phyloP scores from a whole-genome alignment of 2,329 filamentous ascomycete species.

The Acrodontium crateriforme region DNA sequence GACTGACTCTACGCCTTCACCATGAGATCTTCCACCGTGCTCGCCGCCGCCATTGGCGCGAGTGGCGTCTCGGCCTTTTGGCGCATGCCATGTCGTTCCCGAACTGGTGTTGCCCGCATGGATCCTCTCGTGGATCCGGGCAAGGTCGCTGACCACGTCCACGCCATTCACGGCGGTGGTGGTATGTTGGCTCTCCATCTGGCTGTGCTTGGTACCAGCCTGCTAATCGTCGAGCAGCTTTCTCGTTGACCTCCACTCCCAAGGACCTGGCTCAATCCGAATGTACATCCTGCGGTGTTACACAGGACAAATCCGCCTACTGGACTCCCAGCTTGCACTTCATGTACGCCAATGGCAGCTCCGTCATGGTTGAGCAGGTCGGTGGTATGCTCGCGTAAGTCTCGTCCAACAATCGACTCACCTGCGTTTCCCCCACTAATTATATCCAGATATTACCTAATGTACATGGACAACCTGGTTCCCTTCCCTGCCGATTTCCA shows the following conservation, averaged over 20 bases:
- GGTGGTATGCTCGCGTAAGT: conserved; percentile 79
- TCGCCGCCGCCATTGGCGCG: conserved; percentile 16
- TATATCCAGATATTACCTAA: conserved; percentile 62
- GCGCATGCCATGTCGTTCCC: conserved; percentile 73
- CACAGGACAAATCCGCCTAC: conserved; percentile 75
- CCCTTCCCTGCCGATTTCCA: conserved; percentile 66
- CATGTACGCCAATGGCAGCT: conserved; percentile 50
- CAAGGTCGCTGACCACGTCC: conserved; percentile 48
- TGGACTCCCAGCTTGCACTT: conserved; percentile 73
- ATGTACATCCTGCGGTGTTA: conserved; percentile 72
- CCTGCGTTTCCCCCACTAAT: background rate
- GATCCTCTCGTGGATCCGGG: conserved; percentile 62
- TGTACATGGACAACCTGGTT: conserved; percentile 42
- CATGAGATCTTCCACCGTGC: conserved; percentile 13
- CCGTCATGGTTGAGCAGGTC: conserved; percentile 56
- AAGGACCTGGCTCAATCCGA: conserved; percentile 36
- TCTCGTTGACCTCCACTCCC: too few relatives aligned
- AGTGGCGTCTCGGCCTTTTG: conserved; percentile 51
- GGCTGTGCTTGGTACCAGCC: too few relatives aligned
- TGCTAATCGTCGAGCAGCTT: too few relatives aligned
- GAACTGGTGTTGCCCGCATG: conserved; percentile 54
- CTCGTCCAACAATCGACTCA: background rate
- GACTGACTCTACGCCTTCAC: too few relatives aligned
- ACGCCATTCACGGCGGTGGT: conserved; percentile 61
- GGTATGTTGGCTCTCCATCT: too few relatives aligned